Conservation (phyloP, 169 alveolate genomes). For the Plasmodium gallinaceum region DNA sequence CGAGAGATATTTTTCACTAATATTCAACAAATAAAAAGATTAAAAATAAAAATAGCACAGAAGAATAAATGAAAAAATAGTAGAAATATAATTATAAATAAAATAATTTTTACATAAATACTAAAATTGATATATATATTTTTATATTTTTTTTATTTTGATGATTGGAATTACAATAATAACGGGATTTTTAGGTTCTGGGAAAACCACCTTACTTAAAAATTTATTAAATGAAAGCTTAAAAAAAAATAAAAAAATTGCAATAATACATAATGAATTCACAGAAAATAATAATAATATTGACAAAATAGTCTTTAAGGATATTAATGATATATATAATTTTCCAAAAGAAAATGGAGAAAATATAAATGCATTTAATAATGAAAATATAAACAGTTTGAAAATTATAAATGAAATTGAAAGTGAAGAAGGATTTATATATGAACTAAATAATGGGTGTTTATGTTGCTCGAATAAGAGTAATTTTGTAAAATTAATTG, state of each 20-base stretch:
- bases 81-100: too few species aligned
- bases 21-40: too few species aligned
- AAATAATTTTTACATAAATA: too few species aligned
- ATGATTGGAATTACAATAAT: conserved; percentile 76
- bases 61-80: too few species aligned
- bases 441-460: conserved; percentile 75
- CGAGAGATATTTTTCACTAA: too few species aligned
- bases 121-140: not conserved
- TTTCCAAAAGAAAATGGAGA: conserved; percentile 24
- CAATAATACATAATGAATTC: conserved; percentile 76
- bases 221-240: conserved; percentile 53
- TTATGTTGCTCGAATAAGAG: conserved; percentile 76
- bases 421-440: conserved; percentile 66
- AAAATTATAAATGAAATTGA: conserved; percentile 63
- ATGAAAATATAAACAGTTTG: conserved; percentile 13
- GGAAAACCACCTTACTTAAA: conserved; percentile 73
- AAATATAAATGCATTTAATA: not conserved
- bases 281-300: conserved; percentile 68
- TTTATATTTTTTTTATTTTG: conserved; percentile 12
- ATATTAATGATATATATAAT: conserved; percentile 74
- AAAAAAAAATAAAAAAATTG: conserved; percentile 53
- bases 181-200: conserved; percentile 74
- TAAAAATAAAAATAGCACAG: too few species aligned
- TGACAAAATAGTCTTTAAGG: conserved; percentile 71
- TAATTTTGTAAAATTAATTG: conserved; percentile 65